A percentile compares a stretch with the other conserved stretches of the same genome.
These are phyloP conservation scores for Immersiporthe knoxdaviesiana DNA, from an alignment of 2,329 filamentous ascomycete genomes.

Conservation along the genomic window DNA sequence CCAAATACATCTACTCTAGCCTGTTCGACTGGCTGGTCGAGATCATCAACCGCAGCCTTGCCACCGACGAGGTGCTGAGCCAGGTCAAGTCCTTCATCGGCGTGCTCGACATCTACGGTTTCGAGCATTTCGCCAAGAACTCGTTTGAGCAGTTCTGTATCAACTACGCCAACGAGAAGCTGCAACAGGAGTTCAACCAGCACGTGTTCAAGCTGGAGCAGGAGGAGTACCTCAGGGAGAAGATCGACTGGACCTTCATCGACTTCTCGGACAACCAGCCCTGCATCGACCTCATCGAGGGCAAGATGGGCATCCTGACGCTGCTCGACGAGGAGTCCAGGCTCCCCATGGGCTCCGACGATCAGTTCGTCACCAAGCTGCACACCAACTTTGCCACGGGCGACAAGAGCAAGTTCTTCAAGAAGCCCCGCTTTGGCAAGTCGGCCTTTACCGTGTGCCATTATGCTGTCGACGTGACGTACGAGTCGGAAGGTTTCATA, in stretches of 20 bases:
- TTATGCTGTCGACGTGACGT: constrained; percentile 96
- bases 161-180: constrained; percentile 99
- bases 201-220: constrained; percentile 99
- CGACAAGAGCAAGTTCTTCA: constrained; percentile 91
- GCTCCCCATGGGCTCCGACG: constrained; percentile 94
- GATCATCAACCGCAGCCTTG: constrained; percentile 87
- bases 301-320: constrained; percentile 90
- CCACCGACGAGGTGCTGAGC: constrained; percentile 82
- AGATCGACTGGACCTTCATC: constrained; percentile 99
- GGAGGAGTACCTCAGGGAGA: constrained; percentile 92
- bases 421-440: constrained; percentile 97
- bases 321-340: constrained; percentile 95
- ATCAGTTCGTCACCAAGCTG: constrained; percentile 94
- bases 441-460: constrained; percentile 98
- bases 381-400: constrained; percentile 89
- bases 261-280: constrained; percentile 99
- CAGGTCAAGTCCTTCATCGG: constrained; percentile 91
- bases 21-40: constrained; percentile 99
- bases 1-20: constrained; percentile 98
- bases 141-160: constrained; percentile 99
- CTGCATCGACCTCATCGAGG: constrained; percentile 97
- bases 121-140: constrained; percentile 99
- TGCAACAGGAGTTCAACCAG: constrained; percentile 99
- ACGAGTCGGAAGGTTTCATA: constrained; percentile 98
- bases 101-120: constrained; percentile 98